A percentile compares a stretch with the other conserved stretches of the same genome.
Conservation (phyloP, 164 flowering plant species). For the grape (Vitis vinifera) region ASM3070453v1 NC_081808.1:6470001-6470500, state of each 20-base stretch:
- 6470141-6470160: constrained; percentile 62
- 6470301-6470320: constrained; percentile 39
- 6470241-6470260: constrained; percentile 73
- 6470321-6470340: background rate
- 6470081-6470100: constrained; percentile 65
- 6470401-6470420: background rate
- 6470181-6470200: constrained; percentile 70
- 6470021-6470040: background rate
- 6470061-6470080: constrained; percentile 8
- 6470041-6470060: background rate
- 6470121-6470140: constrained; percentile 64
- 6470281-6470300: constrained; percentile 58
- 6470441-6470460: too few relatives aligned
- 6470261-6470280: constrained; percentile 65
- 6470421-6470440: too few relatives aligned
- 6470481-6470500: background rate
- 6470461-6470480: too few relatives aligned
- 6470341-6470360: background rate
- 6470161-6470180: constrained; percentile 71
- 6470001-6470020: constrained; percentile 1
- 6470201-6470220: constrained; percentile 50
- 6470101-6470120: constrained; percentile 55
- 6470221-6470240: constrained; percentile 47
- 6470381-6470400: background rate
- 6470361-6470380: background rate